Percentiles rank a stretch among this genome's conserved stretches.
These are phyloP conservation scores for Taxillus chinensis DNA, from an alignment of 164 flowering plant genomes.

Conservation along the genomic window DNA sequence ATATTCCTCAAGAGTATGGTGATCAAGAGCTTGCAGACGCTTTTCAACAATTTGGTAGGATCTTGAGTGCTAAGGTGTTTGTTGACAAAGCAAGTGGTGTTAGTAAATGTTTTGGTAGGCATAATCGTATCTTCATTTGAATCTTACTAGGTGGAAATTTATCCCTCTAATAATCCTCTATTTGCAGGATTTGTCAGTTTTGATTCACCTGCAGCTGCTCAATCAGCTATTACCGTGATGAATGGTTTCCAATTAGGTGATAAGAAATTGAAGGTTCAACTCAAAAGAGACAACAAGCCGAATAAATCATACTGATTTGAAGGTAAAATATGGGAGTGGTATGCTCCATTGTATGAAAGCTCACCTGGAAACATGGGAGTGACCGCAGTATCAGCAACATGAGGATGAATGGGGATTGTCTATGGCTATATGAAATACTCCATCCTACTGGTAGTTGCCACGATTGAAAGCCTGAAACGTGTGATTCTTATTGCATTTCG, in stretches of 20 bases:
- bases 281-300: slow-evolving; percentile 94
- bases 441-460: slow-evolving; percentile 30
- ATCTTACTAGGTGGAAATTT: neutral
- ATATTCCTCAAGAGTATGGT: slow-evolving; percentile 97
- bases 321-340: slow-evolving; percentile 23
- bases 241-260: slow-evolving; percentile 86
- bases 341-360: slow-evolving; percentile 14
- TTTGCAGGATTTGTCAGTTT: slow-evolving; percentile 94
- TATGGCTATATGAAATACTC: slow-evolving; percentile 17
- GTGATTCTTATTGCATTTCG: too few relatives aligned
- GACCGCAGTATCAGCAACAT: slow-evolving; percentile 11
- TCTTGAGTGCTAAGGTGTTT: slow-evolving; percentile 94
- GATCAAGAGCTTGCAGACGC: slow-evolving; percentile 87
- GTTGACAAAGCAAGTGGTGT: slow-evolving; percentile 93
- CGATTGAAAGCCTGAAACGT: slow-evolving; percentile 22
- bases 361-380: slow-evolving; percentile 18
- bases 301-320: slow-evolving; percentile 52
- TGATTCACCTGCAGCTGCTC: slow-evolving; percentile 81
- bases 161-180: slow-evolving; percentile 4
- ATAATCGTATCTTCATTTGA: slow-evolving; percentile 3
- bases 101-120: slow-evolving; percentile 97
- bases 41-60: slow-evolving; percentile 76
- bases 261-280: slow-evolving; percentile 97
- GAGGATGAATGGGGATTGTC: slow-evolving; percentile 20
- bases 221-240: slow-evolving; percentile 80